Conservation (phyloP, 768 basidiomycete species). For the Amanita brunnescens region DNA sequence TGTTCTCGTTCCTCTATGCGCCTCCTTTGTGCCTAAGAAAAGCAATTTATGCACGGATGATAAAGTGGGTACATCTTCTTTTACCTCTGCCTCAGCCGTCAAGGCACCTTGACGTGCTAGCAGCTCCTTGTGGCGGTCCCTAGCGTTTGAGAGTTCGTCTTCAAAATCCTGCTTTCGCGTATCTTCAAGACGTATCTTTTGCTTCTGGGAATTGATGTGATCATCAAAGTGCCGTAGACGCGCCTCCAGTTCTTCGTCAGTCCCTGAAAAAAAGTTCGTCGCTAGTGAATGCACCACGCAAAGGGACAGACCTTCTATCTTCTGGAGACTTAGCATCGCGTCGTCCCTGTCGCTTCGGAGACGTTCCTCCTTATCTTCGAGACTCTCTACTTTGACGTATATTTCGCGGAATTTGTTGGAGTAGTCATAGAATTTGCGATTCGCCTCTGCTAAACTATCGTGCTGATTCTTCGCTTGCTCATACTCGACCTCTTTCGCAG, state of each 20-base stretch:
- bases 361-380: conserved; percentile 54
- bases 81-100: conserved; percentile 64
- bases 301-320: conserved; percentile 49
- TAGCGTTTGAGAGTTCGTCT: conserved; percentile 43
- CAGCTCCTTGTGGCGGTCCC: conserved; percentile 46
- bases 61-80: not conserved
- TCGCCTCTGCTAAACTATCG: conserved; percentile 57
- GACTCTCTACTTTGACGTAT: conserved; percentile 58
- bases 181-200: conserved; percentile 37
- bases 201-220: conserved; percentile 42
- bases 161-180: conserved; percentile 52
- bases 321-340: conserved; percentile 53
- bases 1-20: conserved; percentile 65
- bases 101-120: conserved; percentile 59
- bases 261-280: conserved; percentile 33
- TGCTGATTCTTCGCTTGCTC: conserved; percentile 63
- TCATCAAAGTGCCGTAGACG: conserved; percentile 53
- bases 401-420: conserved; percentile 82
- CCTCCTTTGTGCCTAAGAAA: conserved; percentile 57
- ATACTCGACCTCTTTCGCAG: conserved; percentile 62
- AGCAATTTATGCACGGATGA: not conserved
- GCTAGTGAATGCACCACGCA: not conserved
- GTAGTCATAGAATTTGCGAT: conserved; percentile 72
- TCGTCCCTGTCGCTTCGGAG: conserved; percentile 54
- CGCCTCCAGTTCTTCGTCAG: conserved; percentile 59